phyloP scores from a whole-genome alignment of 805 yeast species.

The Candida andamanensis region DNA sequence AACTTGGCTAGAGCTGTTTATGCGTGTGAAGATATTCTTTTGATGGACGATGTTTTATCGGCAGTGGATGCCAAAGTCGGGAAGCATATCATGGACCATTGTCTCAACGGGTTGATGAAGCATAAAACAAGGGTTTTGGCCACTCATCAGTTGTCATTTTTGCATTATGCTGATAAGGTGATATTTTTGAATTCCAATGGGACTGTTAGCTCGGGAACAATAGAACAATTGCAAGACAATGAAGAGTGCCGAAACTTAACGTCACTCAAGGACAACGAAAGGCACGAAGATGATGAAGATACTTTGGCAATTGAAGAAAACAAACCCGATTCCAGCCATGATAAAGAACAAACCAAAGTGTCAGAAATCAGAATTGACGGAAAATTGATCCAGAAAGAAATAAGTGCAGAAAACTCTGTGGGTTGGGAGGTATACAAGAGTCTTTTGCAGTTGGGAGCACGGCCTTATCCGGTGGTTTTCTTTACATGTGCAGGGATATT shows the following conservation, averaged over 20 bases:
- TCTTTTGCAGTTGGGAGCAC: slow-evolving; percentile 16
- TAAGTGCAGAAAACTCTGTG: slow-evolving; percentile 30
- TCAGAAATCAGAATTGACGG: slow-evolving; percentile 15
- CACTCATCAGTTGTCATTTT: slow-evolving; percentile 30
- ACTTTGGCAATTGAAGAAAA: too few species aligned
- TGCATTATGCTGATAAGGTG: slow-evolving; percentile 23
- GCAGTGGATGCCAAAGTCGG: slow-evolving; percentile 37
- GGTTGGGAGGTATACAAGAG: slow-evolving; percentile 30
- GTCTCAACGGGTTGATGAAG: slow-evolving; percentile 22
- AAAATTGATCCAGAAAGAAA: slow-evolving; percentile 31
- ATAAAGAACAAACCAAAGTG: slow-evolving; percentile 1
- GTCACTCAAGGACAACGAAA: slow-evolving; percentile 12
- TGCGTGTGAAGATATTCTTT: slow-evolving; percentile 23
- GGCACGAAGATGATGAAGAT: slow-evolving; percentile 1
- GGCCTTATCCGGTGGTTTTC: neutral
- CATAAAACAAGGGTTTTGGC: slow-evolving; percentile 30
- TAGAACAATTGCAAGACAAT: slow-evolving; percentile 20
- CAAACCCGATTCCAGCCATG: slow-evolving; percentile 1
- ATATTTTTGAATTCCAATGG: slow-evolving; percentile 25
- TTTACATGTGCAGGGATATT: neutral
- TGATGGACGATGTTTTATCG: slow-evolving; percentile 30
- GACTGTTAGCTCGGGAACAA: slow-evolving; percentile 22
- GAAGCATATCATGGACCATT: slow-evolving; percentile 27
- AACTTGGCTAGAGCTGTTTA: slow-evolving; percentile 32
- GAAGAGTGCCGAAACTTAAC: slow-evolving; percentile 22